These are phyloP conservation scores for Trichocomaceae sp. DNA, from an alignment of 2,329 filamentous ascomycete genomes.

Conservation along the genomic window DNA sequence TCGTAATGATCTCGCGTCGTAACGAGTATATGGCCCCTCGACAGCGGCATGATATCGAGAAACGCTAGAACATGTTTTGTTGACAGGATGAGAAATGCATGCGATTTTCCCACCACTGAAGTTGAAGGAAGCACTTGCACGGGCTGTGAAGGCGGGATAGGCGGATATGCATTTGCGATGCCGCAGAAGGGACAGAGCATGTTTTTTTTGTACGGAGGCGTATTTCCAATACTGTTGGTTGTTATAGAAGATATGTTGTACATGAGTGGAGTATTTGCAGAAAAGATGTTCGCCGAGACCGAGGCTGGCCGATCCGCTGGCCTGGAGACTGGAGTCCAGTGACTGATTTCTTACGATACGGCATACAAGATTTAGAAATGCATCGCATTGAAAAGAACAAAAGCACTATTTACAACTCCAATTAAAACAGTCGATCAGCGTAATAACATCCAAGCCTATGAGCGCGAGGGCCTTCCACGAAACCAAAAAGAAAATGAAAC, in stretches of 20 bases:
- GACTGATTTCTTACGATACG: too few species aligned
- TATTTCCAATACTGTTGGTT: neutral
- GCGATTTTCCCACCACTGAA: constrained; percentile 19
- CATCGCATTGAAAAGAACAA: constrained; percentile 6
- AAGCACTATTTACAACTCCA: constrained; percentile 14
- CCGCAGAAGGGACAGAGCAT: constrained; percentile 51
- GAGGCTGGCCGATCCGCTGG: too few species aligned
- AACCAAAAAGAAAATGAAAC: constrained; percentile 3
- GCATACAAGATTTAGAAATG: neutral
- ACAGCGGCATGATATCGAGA: constrained; percentile 86
- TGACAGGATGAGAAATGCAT: constrained; percentile 61
- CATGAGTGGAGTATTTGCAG: neutral
- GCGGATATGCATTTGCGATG: constrained; percentile 48
- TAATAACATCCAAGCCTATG: constrained; percentile 11
- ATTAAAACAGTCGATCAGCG: constrained; percentile 12
- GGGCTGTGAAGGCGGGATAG: constrained; percentile 20
- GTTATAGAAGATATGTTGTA: neutral
- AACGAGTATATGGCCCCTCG: constrained; percentile 73
- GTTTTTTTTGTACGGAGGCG: neutral
- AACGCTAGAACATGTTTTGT: constrained; percentile 76
- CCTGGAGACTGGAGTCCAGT: too few species aligned
- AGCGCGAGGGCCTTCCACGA: constrained; percentile 1
- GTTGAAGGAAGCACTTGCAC: constrained; percentile 3
- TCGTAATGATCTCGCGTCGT: constrained; percentile 69
- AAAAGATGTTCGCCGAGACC: neutral